Conservation (phyloP, 345 rosid genomes). For the Syzygium aromaticum region DNA sequence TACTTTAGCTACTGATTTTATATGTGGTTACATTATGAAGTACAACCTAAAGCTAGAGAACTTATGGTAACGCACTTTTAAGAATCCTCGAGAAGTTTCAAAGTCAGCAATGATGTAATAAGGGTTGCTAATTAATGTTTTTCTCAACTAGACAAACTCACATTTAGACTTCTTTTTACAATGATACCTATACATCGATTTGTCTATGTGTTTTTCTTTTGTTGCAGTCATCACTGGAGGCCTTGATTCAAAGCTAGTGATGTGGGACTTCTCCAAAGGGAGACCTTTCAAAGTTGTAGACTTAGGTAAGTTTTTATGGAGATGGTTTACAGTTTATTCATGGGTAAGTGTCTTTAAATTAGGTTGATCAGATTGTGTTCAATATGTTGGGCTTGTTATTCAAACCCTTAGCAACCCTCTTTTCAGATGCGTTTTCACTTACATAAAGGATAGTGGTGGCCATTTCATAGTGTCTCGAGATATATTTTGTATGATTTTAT, state of each 20-base stretch:
- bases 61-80: not conserved
- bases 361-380: not conserved
- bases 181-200: not conserved
- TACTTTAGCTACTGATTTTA: not conserved
- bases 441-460: not conserved
- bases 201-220: not conserved
- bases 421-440: not conserved
- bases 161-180: not conserved
- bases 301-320: slow-evolving; percentile 38
- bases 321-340: not conserved
- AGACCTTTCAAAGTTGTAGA: slow-evolving; percentile 57
- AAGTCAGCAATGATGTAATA: not conserved
- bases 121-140: not conserved
- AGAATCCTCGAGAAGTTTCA: not conserved
- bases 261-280: slow-evolving; percentile 95
- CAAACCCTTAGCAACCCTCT: not conserved
- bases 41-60: not conserved
- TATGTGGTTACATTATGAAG: not conserved
- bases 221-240: slow-evolving; percentile 75
- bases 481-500: not conserved
- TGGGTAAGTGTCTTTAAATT: not conserved
- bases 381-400: not conserved
- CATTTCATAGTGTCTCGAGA: not conserved
- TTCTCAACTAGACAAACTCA: not conserved
- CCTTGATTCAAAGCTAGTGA: slow-evolving; percentile 76